Evolutionary conservation across 768 basidiomycete genomes (phyloP).

Genomic region (Rickenella mellea): DNA sequence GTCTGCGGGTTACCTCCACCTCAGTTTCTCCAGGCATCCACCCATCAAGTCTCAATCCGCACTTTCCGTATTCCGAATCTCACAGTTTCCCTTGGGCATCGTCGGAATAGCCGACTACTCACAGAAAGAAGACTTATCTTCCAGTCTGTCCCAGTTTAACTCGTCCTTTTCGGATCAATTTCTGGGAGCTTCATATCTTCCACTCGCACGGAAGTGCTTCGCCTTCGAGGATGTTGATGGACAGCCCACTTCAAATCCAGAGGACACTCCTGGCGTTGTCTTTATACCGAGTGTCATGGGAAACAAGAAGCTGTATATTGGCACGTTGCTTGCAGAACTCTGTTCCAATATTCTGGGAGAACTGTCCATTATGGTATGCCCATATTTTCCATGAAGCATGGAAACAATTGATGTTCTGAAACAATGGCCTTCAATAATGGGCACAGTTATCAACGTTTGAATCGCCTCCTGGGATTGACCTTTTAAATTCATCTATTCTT

Average conservation of each 20-base stretch:
- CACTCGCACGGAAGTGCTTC: slow-evolving; percentile 74
- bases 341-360: slow-evolving; percentile 82
- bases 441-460: slow-evolving; percentile 69
- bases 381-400: slow-evolving; percentile 6
- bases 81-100: slow-evolving; percentile 78
- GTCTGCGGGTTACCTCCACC: slow-evolving; percentile 73
- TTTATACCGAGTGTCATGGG: slow-evolving; percentile 81
- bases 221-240: slow-evolving; percentile 68
- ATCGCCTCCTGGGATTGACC: slow-evolving; percentile 79
- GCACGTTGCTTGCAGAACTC: slow-evolving; percentile 80
- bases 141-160: slow-evolving; percentile 59
- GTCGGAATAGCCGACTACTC: slow-evolving; percentile 78
- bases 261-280: slow-evolving; percentile 53
- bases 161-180: slow-evolving; percentile 55
- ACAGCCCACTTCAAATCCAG: slow-evolving; percentile 44
- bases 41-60: slow-evolving; percentile 57
- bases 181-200: slow-evolving; percentile 57
- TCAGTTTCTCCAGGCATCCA: slow-evolving; percentile 71
- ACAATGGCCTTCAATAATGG: slow-evolving; percentile 3
- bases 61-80: slow-evolving; percentile 66
- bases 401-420: not conserved
- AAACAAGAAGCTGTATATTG: slow-evolving; percentile 81
- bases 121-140: slow-evolving; percentile 38
- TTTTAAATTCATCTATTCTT: slow-evolving; percentile 10
- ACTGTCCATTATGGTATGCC: slow-evolving; percentile 72